A percentile compares a stretch with the other conserved stretches of the same genome.
These are phyloP conservation scores for Eutrema salsugineum DNA, from an alignment of 441 rosid genomes.

Conservation along the genomic window DNA sequence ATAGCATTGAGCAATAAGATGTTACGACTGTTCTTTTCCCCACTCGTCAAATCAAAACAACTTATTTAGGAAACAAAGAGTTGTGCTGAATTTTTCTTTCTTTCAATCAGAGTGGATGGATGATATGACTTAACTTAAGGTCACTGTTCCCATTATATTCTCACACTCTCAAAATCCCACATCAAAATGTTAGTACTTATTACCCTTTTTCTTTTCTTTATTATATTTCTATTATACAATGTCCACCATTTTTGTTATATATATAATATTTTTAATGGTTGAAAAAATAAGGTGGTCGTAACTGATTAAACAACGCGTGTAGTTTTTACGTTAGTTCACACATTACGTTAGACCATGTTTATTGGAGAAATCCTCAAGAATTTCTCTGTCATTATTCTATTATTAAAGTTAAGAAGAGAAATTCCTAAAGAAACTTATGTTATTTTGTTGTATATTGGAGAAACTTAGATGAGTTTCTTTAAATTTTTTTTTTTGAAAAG, in stretches of 20 bases:
- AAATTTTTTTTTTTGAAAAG: too few relatives aligned
- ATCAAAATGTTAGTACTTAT: constrained; percentile 4
- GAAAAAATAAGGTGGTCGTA: not conserved
- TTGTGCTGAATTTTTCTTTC: constrained; percentile 25
- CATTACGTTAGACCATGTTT: too few relatives aligned
- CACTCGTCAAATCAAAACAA: constrained; percentile 26
- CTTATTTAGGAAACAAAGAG: constrained; percentile 31
- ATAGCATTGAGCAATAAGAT: not conserved
- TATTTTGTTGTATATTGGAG: too few relatives aligned
- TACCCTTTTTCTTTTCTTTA: not conserved
- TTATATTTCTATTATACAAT: not conserved
- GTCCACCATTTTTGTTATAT: not conserved
- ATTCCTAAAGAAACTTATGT: too few relatives aligned
- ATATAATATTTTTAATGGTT: not conserved
- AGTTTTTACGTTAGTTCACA: not conserved
- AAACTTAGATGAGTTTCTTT: too few relatives aligned
- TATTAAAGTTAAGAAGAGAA: too few relatives aligned
- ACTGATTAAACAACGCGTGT: not conserved
- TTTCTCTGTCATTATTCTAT: too few relatives aligned
- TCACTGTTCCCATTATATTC: constrained; percentile 28
- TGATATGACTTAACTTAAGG: constrained; percentile 33
- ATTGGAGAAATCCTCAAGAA: too few relatives aligned
- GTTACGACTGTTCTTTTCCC: constrained; percentile 22
- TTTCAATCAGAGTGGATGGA: constrained; percentile 28
- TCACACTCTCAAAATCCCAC: constrained; percentile 11